Evolutionary conservation across 176 grass and related monocot species (phyloP).

Genomic region (Thinopyrum elongatum): DNA sequence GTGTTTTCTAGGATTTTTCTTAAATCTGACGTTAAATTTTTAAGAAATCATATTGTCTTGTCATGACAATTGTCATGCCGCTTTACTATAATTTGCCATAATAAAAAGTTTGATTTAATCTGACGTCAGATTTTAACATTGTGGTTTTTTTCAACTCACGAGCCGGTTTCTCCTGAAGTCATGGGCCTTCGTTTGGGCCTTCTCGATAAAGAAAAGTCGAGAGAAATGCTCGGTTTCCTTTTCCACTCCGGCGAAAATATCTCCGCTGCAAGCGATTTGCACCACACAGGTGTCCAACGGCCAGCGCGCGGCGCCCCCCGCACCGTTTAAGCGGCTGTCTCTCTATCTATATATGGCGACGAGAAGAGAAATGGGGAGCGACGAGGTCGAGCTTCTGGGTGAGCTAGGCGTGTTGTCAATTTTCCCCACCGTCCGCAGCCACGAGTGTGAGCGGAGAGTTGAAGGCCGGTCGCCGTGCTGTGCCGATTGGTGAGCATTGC

Average conservation of each 20-base stretch:
- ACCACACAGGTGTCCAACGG: constrained; percentile 5
- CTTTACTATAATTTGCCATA: no score
- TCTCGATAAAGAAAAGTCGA: neutral
- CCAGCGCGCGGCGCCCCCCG: neutral
- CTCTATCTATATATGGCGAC: neutral
- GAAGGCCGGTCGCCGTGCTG: neutral
- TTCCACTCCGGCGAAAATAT: neutral
- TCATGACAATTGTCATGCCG: no score
- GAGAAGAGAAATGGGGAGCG: neutral
- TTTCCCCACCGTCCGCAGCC: neutral
- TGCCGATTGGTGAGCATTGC: neutral
- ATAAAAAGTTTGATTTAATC: no score
- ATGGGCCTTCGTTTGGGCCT: neutral
- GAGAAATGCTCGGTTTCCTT: neutral
- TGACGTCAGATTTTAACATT: no score
- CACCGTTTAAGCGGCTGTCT: neutral
- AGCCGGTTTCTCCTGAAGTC: neutral
- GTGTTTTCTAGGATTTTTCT: no score
- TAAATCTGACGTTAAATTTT: no score
- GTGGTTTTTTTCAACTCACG: no score
- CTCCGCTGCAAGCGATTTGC: neutral
- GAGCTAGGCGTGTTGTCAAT: neutral
- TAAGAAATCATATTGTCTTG: no score
- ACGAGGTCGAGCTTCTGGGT: neutral
- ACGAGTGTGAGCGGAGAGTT: neutral